Evolutionary conservation across 805 yeast genomes (phyloP).

Genomic region (Cyberlindnera petersonii): DNA sequence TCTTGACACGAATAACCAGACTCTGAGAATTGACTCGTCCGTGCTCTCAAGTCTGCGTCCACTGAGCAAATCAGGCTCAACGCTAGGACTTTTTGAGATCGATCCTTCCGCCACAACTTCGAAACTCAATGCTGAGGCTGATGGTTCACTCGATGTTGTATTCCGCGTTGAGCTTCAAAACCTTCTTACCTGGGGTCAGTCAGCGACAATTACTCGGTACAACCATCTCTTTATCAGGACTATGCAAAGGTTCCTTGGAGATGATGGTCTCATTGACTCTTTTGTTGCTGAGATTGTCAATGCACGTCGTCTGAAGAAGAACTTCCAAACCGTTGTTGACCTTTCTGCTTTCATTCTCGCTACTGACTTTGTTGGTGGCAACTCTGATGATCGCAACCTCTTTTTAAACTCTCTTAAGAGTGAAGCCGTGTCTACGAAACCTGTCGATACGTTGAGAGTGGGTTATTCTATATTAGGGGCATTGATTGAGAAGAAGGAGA

Average conservation of each 20-base stretch:
- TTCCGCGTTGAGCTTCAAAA: constrained; percentile 22
- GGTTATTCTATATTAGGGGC: constrained; percentile 6
- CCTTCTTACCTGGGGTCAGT: constrained; percentile 24
- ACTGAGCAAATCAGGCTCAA: background rate
- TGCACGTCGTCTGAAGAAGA: constrained; percentile 17
- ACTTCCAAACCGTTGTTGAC: constrained; percentile 17
- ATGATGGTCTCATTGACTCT: constrained; percentile 18
- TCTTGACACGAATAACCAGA: constrained; percentile 9
- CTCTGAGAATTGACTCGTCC: constrained; percentile 17
- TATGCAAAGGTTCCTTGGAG: constrained; percentile 19
- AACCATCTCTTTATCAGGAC: constrained; percentile 18
- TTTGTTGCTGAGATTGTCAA: constrained; percentile 19
- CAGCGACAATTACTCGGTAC: constrained; percentile 16
- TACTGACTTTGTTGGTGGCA: constrained; percentile 12
- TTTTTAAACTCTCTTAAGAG: constrained; percentile 9
- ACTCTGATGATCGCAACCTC: constrained; percentile 7
- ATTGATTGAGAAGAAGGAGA: constrained; percentile 8
- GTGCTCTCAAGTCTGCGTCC: constrained; percentile 18
- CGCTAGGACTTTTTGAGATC: constrained; percentile 12
- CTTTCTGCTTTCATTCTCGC: constrained; percentile 19
- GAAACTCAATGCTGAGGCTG: constrained; percentile 2
- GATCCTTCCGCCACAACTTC: constrained; percentile 9
- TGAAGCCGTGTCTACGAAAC: constrained; percentile 1
- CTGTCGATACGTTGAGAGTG: constrained; percentile 4
- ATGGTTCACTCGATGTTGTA: constrained; percentile 14